Conservation (phyloP, 1,139 yeast species). For the Hemisphaericaspora xylofermentans region DNA sequence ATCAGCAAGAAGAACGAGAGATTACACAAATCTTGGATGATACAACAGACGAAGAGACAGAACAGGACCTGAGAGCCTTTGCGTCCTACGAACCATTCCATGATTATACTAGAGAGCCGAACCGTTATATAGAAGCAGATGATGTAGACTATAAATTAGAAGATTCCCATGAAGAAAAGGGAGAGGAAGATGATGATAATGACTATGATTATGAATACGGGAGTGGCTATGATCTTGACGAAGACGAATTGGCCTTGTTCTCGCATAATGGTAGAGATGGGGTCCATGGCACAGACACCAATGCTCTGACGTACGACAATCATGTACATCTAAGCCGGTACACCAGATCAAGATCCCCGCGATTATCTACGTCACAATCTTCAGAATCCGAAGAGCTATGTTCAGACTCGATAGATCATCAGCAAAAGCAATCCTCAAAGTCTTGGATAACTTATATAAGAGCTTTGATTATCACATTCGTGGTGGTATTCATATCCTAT, state of each 20-base stretch:
- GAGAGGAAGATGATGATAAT: neutral
- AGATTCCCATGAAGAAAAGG: too few relatives aligned
- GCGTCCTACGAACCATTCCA: slow-evolving; percentile 8
- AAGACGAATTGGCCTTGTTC: slow-evolving; percentile 7
- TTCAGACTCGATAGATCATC: too few relatives aligned
- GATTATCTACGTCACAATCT: too few relatives aligned
- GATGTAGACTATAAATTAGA: slow-evolving; percentile 4
- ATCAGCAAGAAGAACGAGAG: neutral
- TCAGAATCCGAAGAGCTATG: too few relatives aligned
- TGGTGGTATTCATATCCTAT: too few relatives aligned
- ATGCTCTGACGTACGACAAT: neutral
- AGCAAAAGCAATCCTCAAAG: too few relatives aligned
- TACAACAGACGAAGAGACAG: neutral
- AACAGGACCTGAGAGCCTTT: neutral
- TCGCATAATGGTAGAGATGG: slow-evolving; percentile 9
- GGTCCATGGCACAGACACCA: slow-evolving; percentile 1
- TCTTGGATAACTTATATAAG: too few relatives aligned
- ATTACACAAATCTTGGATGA: neutral
- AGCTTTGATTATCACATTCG: too few relatives aligned
- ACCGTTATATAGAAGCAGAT: slow-evolving; percentile 10
- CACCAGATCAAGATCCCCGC: neutral
- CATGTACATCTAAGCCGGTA: neutral
- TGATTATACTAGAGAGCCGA: slow-evolving; percentile 7
- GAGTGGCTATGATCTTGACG: slow-evolving; percentile 10
- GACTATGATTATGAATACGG: slow-evolving; percentile 3